Evolutionary conservation across 495 filamentous ascomycete species (phyloP), one percentile per base, ranked within the genome.

Genomic region (Penicillium herquei): DNA sequence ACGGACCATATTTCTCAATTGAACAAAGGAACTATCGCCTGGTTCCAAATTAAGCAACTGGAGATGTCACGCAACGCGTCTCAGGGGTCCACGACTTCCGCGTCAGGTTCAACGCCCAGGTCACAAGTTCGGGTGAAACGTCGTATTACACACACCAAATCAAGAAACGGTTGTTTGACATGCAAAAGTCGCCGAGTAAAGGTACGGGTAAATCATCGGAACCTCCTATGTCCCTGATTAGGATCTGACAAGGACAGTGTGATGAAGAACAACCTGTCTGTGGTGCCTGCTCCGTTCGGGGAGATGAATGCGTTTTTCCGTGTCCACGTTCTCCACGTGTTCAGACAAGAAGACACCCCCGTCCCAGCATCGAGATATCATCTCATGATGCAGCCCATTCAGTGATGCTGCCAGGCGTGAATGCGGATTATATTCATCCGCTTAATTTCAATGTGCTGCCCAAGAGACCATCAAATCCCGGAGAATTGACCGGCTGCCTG

Each of bases 251-350:
- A 21, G n/a, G 30, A 14, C 32, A 68, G 66, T 68, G 66, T 49
- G 66, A 68, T 49, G 63, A 68, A 45, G 59, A 51, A 32, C 54
- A 57, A 14, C 65, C 65, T 14, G 50, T 55, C 6, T 68, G 65
- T 55, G 57, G 62, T 49, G 52, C 62, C 12, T 68, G 65, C 33
- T 50, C 32, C 5, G n/a, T 64, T 9, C 52, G 61, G 1, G 46
- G 44, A 1, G 52, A 58, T 48, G 49, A 58, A 9, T 67, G 64
- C 47, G 32, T 39, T n/a, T 67, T 49, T 42, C 64, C 61, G 14
- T 46, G 7, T 37, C 42, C 35, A 51, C 21, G 39, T 10, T 35
- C 31, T 9, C 35, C 55, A 53, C 55, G 42, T 48, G 55, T 41
- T 30, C 39, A 6, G 9, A 13, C 16, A 45, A 43, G 18, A 45